Evolutionary conservation across 1,284 basidiomycete genomes (phyloP), one percentile per base, ranked within the genome.

Genomic region (Pseudozyma sp.): DNA sequence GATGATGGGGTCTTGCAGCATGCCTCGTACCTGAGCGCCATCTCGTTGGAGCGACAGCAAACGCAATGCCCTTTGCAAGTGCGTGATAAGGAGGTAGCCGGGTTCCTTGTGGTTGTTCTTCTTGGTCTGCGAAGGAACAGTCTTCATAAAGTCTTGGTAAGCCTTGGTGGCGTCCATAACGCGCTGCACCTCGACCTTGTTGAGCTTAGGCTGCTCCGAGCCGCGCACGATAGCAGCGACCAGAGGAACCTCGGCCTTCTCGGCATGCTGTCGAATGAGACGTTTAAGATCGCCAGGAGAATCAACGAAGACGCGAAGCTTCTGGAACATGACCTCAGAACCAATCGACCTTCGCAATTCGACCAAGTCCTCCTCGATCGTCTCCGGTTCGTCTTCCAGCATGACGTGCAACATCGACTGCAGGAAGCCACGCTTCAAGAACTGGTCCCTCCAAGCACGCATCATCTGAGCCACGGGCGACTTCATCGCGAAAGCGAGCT

Each of bases 221-320:
- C 82, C 79, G 43, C 82, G 76, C 3, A 78, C 77, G 54, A 84
- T 84, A 16, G 82, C 82, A 11, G 81, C 78, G 9, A 84, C 82
- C 10, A 84, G 75, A 18, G 82, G 82, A 16, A 84, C 83, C 45
- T 72, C 76, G 6, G 78, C 76, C 44, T 62, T 69, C 40, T 73
- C 60, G 5, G 82, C 80, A 44, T 81, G 78, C 55, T 77, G 69
- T 21, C 82, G 78, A 48, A 84, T 76, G 42, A 84, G 70, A 39
- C 82, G 76, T 78, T 84, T 84, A 47, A 78, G 50, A 47, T 80
- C 76, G 59, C 77, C 81, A 5, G 78, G 76, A 35, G 70, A 77
- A 34, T 80, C 72, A 38, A 81, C 81, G 58, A 77, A 84, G 48
- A 64, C 42, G 25, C 77, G 71, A 25, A 84, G 70, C 78, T 84